Evolutionary conservation across 257 asterid species (phyloP), one percentile per base, ranked within the genome.

Genomic region (Coffea canephora): DNA sequence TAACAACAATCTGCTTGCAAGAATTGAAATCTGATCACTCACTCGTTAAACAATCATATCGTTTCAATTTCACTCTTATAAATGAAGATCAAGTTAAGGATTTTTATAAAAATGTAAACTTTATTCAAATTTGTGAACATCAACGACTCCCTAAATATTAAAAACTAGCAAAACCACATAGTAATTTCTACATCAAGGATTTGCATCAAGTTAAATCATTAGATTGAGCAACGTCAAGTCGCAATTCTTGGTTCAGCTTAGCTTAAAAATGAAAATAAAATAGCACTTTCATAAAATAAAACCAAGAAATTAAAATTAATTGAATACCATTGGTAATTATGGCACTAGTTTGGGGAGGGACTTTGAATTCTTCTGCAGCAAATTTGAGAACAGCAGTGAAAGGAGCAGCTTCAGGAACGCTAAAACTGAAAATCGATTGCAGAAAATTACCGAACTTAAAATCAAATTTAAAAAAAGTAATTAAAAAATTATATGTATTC

Each of bases 341-440:
- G 77, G 98, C 99, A 80, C 98, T 95, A 69, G 98, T 94, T 82
- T 94, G 97, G 18, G 97, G 97, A 79, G 97, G 98, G 57, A 95
- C 98, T 86, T 95, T 95, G 89, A 95, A 95, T 95, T 95, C 98
- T 87, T 95, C 98, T 15, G 98, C 97, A 2, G 98, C 96, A 72
- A 87, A 95, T 89, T 95, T 95, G 77, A 95, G 91, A 41, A 95
- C 98, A n/a, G 98, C 98, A 5, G 98, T 95, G 82, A 95, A 95
- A 31, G 98, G 98, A 13, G 98, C 98, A 64, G 91, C 98, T 90
- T 95, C 99, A 12, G 99, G 98, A 52, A 95, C 98, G 89, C 98
- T 95, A 80, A 95, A 93, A 77, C 99, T 95, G 89, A 21, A 59
- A 75, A 48, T 16, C 15, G 75, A 81, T 82, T 3, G 12, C 71